Evolutionary conservation across 345 rosid genomes (phyloP), one percentile per base, ranked within the genome.

Genomic region (Diplotaxis tenuifolia): DNA sequence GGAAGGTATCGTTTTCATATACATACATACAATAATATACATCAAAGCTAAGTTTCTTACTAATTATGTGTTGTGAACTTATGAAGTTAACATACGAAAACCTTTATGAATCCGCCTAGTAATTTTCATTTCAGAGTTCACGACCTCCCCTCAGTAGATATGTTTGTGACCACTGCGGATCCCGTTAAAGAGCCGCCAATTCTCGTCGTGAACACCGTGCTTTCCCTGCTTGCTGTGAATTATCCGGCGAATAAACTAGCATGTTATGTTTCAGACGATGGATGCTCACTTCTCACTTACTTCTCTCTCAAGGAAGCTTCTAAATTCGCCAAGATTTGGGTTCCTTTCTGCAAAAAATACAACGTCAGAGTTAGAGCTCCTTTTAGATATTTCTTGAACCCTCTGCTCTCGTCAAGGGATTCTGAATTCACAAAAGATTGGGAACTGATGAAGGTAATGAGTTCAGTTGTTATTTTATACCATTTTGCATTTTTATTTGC

Each of bases 1-100:
- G 55, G 61, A 62, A 32, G 78, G 92, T 84, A 29, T 6, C 7
- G 14, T 58, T 58, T 28, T 25, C 21, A 21, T 6, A 5, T 4
- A 0, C 9, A 34, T 34, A 54, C 15, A n/a, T 45, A 45, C 52
- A 45, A 45, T n/a, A 4, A 11, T 12, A 29, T 7, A 29, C 34
- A 29, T 29, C 6, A 29, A 29, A 29, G 1, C 34, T 25, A 25
- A 25, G 28, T 2, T 25, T 25, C 28, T n/a, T n/a, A n/a, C n/a
- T n/a, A n/a, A n/a, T n/a, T n/a, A n/a, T n/a, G n/a, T n/a, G n/a
- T n/a, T n/a, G n/a, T n/a, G n/a, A n/a, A n/a, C n/a, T n/a, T n/a
- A n/a, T n/a, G 50, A 42, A 42, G 50, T 42, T 42, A 45, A 28
- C 15, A 58, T 8, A 27, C 12, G 12, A 15, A 4, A 58, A 28